Percentiles rank a stretch among this genome's conserved stretches.
Conservation (phyloP, 164 flowering plant species). For the Magnolia officinalis region DNA sequence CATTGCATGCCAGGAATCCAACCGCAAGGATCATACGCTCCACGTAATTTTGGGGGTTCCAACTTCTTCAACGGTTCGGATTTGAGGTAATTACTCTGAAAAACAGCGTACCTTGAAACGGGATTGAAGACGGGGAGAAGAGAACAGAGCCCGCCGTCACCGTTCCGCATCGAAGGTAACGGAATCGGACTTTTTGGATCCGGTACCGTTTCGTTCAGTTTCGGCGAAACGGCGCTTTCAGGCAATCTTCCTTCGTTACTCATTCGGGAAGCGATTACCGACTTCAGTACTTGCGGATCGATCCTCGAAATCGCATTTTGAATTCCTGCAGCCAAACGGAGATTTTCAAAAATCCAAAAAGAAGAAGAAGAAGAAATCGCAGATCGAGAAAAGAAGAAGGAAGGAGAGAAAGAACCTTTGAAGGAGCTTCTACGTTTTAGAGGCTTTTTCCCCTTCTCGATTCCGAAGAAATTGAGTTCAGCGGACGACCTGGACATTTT, state of each 20-base stretch:
- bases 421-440: conserved; percentile 38
- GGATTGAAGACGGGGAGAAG: conserved; percentile 22
- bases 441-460: conserved; percentile 31
- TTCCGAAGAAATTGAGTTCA: conserved; percentile 60
- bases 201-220: conserved; percentile 6
- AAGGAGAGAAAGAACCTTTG: conserved; percentile 28
- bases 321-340: conserved; percentile 25
- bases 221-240: not conserved
- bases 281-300: conserved; percentile 52
- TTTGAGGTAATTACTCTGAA: too few relatives aligned
- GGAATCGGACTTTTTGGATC: not conserved
- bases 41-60: too few relatives aligned
- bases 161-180: not conserved
- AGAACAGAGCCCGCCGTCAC: not conserved
- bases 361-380: not conserved
- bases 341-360: too few relatives aligned
- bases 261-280: conserved; percentile 34
- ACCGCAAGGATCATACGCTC: too few relatives aligned
- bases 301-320: conserved; percentile 58
- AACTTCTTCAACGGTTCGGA: too few relatives aligned
- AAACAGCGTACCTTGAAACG: conserved; percentile 16
- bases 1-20: too few relatives aligned
- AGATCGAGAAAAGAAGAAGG: not conserved
- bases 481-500: conserved; percentile 19
- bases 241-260: not conserved